Conservation (phyloP, 805 yeast genomes). For the Clavispora asparagi region DNA sequence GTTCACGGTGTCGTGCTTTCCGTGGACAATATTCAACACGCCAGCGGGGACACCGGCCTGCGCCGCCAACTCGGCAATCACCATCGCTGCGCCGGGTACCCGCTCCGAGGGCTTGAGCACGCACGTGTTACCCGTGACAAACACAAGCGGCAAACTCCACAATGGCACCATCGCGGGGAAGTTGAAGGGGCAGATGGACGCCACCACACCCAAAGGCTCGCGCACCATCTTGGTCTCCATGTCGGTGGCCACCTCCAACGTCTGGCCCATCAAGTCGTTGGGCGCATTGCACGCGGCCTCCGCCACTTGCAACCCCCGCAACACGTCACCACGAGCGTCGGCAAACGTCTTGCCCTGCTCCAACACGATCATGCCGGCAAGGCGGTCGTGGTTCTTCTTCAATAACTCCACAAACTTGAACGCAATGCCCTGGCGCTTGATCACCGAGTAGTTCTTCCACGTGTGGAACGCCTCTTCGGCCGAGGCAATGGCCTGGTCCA, state of each 20-base stretch:
- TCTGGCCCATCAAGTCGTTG: conserved; percentile 56
- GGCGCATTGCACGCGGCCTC: conserved; percentile 68
- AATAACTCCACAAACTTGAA: conserved; percentile 64
- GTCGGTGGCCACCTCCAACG: conserved; percentile 63
- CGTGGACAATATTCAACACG: conserved; percentile 67
- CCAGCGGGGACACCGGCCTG: conserved; percentile 77
- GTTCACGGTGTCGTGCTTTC: conserved; percentile 68
- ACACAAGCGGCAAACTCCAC: conserved; percentile 59
- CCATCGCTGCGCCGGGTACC: conserved; percentile 77
- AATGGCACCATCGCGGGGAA: conserved; percentile 79
- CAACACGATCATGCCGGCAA: conserved; percentile 51
- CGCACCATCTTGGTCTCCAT: conserved; percentile 77
- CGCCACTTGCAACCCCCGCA: conserved; percentile 74
- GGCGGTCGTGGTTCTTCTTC: conserved; percentile 60
- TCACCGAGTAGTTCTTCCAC: conserved; percentile 53
- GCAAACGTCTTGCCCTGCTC: conserved; percentile 66
- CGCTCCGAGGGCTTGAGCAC: conserved; percentile 57
- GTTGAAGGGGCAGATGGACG: conserved; percentile 75
- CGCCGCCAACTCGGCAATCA: conserved; percentile 64
- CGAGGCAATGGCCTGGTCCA: conserved; percentile 58
- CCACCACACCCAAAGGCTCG: conserved; percentile 71
- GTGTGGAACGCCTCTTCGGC: conserved; percentile 58
- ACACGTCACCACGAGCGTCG: conserved; percentile 70
- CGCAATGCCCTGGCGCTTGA: conserved; percentile 66
- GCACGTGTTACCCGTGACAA: conserved; percentile 70